A percentile compares a stretch with the other conserved stretches of the same genome.
Evolutionary conservation across 257 asterid genomes (phyloP).

Genomic region (Verbascum thapsus): DNA sequence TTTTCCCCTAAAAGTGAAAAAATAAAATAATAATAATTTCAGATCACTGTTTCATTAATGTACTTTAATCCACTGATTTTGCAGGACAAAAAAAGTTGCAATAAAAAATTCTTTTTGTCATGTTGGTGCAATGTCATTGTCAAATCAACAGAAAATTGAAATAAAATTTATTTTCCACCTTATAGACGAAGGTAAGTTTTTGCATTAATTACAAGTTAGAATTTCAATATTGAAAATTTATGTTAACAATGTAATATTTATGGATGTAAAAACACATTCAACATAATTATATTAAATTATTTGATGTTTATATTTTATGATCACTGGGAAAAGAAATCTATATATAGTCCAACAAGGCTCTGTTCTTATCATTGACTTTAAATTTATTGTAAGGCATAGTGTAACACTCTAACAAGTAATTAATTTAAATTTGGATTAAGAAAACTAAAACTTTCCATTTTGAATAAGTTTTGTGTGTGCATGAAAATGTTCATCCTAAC

Average conservation of each 20-base stretch:
- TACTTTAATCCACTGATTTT: constrained; percentile 32
- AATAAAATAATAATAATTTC: neutral
- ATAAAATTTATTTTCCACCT: neutral
- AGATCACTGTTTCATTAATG: no score
- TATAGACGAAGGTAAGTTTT: constrained; percentile 20
- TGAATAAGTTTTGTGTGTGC: neutral
- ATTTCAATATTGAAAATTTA: no score
- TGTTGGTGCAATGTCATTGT: constrained; percentile 44
- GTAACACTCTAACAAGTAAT: no score
- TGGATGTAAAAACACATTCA: no score
- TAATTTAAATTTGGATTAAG: neutral
- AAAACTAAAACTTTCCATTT: neutral
- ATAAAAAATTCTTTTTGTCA: constrained; percentile 4
- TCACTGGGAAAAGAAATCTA: constrained; percentile 20
- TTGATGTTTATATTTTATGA: neutral
- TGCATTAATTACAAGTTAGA: constrained; percentile 28
- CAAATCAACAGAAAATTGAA: constrained; percentile 20
- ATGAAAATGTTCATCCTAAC: neutral
- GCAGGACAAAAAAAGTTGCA: constrained; percentile 28
- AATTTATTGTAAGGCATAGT: no score
- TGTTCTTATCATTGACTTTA: constrained; percentile 19
- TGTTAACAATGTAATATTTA: no score
- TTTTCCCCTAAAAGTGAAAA: constrained; percentile 29
- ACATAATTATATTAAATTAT: no score
- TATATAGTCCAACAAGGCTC: constrained; percentile 28